phyloP scores from a whole-genome alignment of 805 yeast genomes.

The Candida taoyuanica region DNA sequence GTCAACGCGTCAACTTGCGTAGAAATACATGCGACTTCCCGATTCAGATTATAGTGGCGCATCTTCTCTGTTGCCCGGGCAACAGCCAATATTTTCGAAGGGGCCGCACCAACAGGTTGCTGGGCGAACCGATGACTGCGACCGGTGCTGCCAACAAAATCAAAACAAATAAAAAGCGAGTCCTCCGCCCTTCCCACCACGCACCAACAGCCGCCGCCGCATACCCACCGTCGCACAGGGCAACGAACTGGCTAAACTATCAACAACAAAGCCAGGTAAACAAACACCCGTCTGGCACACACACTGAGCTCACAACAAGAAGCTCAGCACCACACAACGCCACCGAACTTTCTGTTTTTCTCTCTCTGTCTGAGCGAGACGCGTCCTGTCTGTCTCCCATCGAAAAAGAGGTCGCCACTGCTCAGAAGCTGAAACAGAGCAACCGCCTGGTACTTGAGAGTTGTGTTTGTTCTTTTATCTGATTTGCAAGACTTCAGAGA shows the following conservation, averaged over 20 bases:
- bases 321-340: too few relatives aligned
- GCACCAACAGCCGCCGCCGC: background rate
- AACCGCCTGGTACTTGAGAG: too few relatives aligned
- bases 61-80: background rate
- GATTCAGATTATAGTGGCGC: background rate
- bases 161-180: conserved; percentile 16
- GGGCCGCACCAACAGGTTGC: conserved; percentile 7
- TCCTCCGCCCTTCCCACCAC: conserved; percentile 5
- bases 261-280: background rate
- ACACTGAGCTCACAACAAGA: too few relatives aligned
- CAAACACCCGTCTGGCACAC: too few relatives aligned
- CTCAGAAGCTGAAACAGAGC: too few relatives aligned
- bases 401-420: background rate
- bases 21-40: background rate
- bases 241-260: background rate
- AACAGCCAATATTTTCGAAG: background rate
- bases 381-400: too few relatives aligned
- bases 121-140: conserved; percentile 13
- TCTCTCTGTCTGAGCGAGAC: too few relatives aligned
- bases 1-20: background rate
- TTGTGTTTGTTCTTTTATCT: too few relatives aligned
- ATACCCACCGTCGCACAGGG: conserved; percentile 1
- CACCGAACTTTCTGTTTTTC: too few relatives aligned
- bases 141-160: conserved; percentile 9
- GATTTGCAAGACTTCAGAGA: too few relatives aligned